phyloP scores from a whole-genome alignment of 1,284 basidiomycete genomes.

The Fistulinella cinereoalba region DNA sequence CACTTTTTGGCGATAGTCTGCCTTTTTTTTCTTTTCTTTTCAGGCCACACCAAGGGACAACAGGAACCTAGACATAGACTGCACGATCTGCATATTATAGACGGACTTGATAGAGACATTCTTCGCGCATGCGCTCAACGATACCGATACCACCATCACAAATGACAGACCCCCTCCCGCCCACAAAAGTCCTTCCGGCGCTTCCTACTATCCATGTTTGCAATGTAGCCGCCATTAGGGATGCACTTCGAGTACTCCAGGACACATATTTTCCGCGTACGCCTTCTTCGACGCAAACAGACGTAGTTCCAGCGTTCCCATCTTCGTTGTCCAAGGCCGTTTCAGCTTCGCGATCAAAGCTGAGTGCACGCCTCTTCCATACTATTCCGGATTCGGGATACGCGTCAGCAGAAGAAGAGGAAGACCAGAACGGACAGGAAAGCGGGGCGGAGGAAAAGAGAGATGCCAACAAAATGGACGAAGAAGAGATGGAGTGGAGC shows the following conservation, averaged over 20 bases:
- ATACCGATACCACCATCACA: conserved; percentile 12
- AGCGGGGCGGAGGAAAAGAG: conserved; percentile 1
- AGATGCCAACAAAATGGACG: conserved; percentile 5
- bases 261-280: conserved; percentile 42
- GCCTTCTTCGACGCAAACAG: neutral
- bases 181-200: conserved; percentile 47
- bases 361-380: conserved; percentile 28
- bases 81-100: too few relatives aligned
- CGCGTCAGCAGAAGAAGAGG: conserved; percentile 60
- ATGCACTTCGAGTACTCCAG: conserved; percentile 35
- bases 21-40: conserved; percentile 1
- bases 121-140: conserved; percentile 2
- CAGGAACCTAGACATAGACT: conserved; percentile 13
- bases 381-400: conserved; percentile 59
- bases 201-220: conserved; percentile 41
- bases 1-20: conserved; percentile 4
- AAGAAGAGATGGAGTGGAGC: conserved; percentile 13
- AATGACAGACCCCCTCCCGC: conserved; percentile 28
- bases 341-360: conserved; percentile 8
- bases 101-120: too few relatives aligned
- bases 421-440: conserved; percentile 35
- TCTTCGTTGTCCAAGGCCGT: conserved; percentile 12
- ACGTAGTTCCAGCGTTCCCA: conserved; percentile 13
- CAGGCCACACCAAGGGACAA: neutral
- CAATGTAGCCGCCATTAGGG: conserved; percentile 22